A percentile compares a stretch with the other conserved stretches of the same genome.
Evolutionary conservation across 2,329 filamentous ascomycete species (phyloP).

Genomic region (Cladophialophora yegresii): DNA sequence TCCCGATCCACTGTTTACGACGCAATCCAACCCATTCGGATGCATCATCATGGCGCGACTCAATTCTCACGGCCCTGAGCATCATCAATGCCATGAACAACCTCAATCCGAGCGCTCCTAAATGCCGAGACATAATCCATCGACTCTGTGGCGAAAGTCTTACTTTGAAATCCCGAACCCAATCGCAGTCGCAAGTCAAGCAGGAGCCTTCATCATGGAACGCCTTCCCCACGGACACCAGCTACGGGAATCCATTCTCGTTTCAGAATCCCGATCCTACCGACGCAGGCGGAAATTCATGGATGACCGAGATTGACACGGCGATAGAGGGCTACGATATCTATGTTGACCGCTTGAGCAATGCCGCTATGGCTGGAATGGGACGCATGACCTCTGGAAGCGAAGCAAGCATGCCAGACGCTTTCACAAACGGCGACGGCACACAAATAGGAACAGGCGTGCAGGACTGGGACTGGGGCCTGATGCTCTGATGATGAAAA

Average conservation of each 20-base stretch:
- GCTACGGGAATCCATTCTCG: slow-evolving; percentile 15
- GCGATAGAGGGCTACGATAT: slow-evolving; percentile 32
- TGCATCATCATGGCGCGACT: slow-evolving; percentile 37
- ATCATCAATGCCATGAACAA: slow-evolving; percentile 30
- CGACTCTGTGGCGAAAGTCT: slow-evolving; percentile 30
- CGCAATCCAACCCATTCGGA: slow-evolving; percentile 42
- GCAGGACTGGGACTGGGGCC: slow-evolving; percentile 29
- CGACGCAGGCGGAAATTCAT: slow-evolving; percentile 24
- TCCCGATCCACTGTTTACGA: slow-evolving; percentile 50
- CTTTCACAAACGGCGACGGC: slow-evolving; percentile 15
- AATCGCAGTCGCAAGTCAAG: slow-evolving; percentile 4
- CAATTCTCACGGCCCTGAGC: slow-evolving; percentile 25
- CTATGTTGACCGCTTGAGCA: slow-evolving; percentile 29
- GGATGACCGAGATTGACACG: slow-evolving; percentile 31
- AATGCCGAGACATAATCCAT: slow-evolving; percentile 31
- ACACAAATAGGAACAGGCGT: slow-evolving; percentile 27
- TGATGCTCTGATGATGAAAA: slow-evolving; percentile 16
- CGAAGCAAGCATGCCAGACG: neutral
- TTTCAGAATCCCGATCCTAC: slow-evolving; percentile 16
- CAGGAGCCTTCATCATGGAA: slow-evolving; percentile 8
- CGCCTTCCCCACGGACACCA: slow-evolving; percentile 1
- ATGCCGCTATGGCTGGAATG: slow-evolving; percentile 26
- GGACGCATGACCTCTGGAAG: slow-evolving; percentile 1
- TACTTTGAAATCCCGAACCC: slow-evolving; percentile 4
- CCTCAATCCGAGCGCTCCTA: slow-evolving; percentile 29